phyloP scores from a whole-genome alignment of 2,329 filamentous ascomycete species.

The Diaporthe vexans region DNA sequence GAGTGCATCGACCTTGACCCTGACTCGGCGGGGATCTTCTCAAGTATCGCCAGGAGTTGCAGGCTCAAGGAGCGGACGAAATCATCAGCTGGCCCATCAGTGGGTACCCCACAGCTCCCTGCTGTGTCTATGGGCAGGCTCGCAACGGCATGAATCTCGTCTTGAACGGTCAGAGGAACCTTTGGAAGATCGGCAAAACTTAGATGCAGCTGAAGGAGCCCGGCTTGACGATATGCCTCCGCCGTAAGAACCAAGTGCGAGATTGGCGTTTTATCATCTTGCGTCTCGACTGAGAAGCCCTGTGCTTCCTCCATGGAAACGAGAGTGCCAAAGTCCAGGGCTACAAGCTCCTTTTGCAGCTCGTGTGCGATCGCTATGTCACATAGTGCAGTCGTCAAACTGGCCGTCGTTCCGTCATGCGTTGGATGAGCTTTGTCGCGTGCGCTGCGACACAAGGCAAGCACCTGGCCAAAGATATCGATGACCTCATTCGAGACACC shows the following conservation, averaged over 20 bases:
- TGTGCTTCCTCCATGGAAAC: not conserved
- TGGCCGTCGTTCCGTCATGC: not conserved
- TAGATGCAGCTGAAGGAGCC: not conserved
- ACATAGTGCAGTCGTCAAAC: not conserved
- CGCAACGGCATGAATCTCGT: not conserved
- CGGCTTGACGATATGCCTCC: not conserved
- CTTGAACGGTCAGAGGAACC: not conserved
- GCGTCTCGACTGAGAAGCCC: not conserved
- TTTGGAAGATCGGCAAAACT: not conserved
- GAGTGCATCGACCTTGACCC: not conserved
- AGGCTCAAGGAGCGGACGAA: not conserved
- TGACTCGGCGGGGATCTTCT: not conserved
- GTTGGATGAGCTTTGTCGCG: not conserved
- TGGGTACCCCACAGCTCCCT: not conserved
- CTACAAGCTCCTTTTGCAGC: not conserved
- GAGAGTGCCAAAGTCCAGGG: not conserved
- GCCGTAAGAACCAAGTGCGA: not conserved
- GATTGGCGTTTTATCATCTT: not conserved
- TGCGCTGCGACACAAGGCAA: not conserved
- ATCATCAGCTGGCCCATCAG: not conserved
- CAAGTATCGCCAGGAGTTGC: not conserved
- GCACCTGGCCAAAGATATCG: too few relatives aligned
- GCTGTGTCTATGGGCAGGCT: not conserved
- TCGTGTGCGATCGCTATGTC: not conserved
- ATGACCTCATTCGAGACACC: too few relatives aligned